Percentiles rank a stretch among this genome's conserved stretches.
These are phyloP conservation scores for Entomortierella lignicola DNA, from an alignment of 192 early-diverging fungal genomes.

Conservation along the genomic window DNA sequence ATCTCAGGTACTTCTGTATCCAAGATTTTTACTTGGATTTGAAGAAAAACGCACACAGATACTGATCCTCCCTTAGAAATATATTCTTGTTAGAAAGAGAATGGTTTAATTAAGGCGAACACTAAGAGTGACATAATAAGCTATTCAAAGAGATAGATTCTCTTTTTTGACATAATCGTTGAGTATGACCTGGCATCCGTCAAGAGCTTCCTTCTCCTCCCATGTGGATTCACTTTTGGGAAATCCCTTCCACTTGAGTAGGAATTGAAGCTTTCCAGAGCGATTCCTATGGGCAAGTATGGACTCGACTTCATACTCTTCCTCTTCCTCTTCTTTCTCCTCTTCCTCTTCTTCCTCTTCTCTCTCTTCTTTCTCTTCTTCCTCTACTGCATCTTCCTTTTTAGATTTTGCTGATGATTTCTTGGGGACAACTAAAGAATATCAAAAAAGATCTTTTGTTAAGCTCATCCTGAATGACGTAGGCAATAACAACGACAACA, in stretches of 20 bases:
- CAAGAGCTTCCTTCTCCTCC: background rate
- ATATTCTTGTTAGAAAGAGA: no score
- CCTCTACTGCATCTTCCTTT: background rate
- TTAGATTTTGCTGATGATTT: background rate
- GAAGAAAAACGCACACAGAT: conserved; percentile 47
- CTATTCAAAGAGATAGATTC: conserved; percentile 2
- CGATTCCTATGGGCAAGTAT: conserved; percentile 10
- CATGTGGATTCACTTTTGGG: background rate
- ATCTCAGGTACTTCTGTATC: conserved; percentile 56
- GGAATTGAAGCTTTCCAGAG: background rate
- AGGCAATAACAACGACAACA: no score
- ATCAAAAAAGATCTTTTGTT: no score
- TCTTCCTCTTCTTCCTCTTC: background rate
- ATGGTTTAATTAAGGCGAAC: background rate
- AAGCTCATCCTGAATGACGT: no score
- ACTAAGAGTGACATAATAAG: background rate
- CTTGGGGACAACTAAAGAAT: no score
- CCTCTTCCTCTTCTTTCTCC: background rate
- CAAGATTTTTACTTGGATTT: background rate
- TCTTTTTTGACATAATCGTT: background rate
- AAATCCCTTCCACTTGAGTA: conserved; percentile 18
- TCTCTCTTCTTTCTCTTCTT: no score
- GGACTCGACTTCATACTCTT: conserved; percentile 21
- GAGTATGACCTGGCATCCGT: background rate
- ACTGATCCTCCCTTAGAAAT: conserved; percentile 30